Evolutionary conservation across 768 basidiomycete genomes (phyloP).

Genomic region (Amanita polypyramis): DNA sequence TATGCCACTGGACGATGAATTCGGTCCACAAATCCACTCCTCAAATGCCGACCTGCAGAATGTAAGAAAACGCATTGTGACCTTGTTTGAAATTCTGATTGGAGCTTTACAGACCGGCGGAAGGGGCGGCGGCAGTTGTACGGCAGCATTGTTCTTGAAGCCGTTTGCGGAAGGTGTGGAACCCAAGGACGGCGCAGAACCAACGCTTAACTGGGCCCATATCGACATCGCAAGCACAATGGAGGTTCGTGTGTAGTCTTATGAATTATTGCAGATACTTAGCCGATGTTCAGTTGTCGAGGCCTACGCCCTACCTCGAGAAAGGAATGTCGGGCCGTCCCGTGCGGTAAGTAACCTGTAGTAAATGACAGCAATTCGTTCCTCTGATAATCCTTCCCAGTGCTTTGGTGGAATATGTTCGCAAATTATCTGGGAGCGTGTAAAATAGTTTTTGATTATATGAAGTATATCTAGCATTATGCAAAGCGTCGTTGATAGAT

Average conservation of each 20-base stretch:
- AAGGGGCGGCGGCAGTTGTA: slow-evolving; percentile 59
- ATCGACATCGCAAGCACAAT: slow-evolving; percentile 75
- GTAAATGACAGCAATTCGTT: not conserved
- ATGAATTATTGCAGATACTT: not conserved
- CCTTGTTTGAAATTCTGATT: not conserved
- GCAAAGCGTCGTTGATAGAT: too few relatives aligned
- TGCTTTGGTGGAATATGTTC: slow-evolving; percentile 30
- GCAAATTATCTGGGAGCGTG: slow-evolving; percentile 17
- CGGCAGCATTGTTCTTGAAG: slow-evolving; percentile 83
- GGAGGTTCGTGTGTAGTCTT: slow-evolving; percentile 39
- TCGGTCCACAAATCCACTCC: slow-evolving; percentile 60
- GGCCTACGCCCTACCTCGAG: slow-evolving; percentile 51
- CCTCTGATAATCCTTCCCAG: slow-evolving; percentile 11
- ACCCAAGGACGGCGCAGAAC: slow-evolving; percentile 40
- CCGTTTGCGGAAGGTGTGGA: slow-evolving; percentile 71
- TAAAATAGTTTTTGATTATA: not conserved
- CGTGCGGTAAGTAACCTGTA: slow-evolving; percentile 42
- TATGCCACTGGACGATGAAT: slow-evolving; percentile 81
- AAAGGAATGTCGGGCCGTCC: slow-evolving; percentile 76
- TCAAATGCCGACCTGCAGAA: slow-evolving; percentile 82
- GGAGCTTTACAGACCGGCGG: slow-evolving; percentile 48
- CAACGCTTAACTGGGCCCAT: slow-evolving; percentile 73
- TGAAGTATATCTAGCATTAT: not conserved
- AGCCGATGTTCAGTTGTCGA: slow-evolving; percentile 28
- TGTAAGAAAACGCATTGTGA: slow-evolving; percentile 22